Evolutionary conservation across 2,329 filamentous ascomycete species (phyloP).

Genomic region (Polychaeton citri): DNA sequence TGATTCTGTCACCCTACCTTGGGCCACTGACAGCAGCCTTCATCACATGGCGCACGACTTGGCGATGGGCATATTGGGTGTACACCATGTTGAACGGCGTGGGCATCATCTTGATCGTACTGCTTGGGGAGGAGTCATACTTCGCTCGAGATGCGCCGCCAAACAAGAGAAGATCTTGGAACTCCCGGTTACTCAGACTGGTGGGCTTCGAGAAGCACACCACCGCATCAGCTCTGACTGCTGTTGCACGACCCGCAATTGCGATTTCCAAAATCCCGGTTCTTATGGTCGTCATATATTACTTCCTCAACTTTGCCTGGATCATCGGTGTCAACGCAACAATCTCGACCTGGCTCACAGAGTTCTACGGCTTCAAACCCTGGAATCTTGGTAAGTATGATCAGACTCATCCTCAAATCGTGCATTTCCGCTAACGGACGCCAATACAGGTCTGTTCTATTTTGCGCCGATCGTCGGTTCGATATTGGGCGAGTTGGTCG

Average conservation of each 20-base stretch:
- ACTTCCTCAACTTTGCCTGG: conserved; percentile 22
- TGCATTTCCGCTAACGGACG: no score
- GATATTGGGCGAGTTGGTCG: conserved; percentile 39
- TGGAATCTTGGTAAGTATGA: conserved; percentile 5
- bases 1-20: conserved; percentile 27
- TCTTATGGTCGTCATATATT: conserved; percentile 23
- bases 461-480: conserved; percentile 44
- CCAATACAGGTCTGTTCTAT: conserved; percentile 44
- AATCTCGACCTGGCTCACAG: conserved; percentile 12
- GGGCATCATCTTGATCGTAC: conserved; percentile 26
- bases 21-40: conserved; percentile 34
- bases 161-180: conserved; percentile 20
- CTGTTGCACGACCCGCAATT: conserved; percentile 22
- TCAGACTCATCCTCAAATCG: no score
- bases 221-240: conserved; percentile 21
- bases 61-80: conserved; percentile 38
- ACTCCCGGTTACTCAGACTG: conserved; percentile 18
- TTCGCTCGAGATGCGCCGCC: conserved; percentile 30
- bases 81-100: conserved; percentile 20
- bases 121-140: conserved; percentile 36
- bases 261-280: conserved; percentile 27
- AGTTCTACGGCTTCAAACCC: conserved; percentile 28
- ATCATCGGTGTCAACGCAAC: conserved; percentile 14
- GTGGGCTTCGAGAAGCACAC: conserved; percentile 23
- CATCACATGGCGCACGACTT: conserved; percentile 29